Conservation (phyloP, 805 yeast genomes). For the Barnettozyma sp. region DNA sequence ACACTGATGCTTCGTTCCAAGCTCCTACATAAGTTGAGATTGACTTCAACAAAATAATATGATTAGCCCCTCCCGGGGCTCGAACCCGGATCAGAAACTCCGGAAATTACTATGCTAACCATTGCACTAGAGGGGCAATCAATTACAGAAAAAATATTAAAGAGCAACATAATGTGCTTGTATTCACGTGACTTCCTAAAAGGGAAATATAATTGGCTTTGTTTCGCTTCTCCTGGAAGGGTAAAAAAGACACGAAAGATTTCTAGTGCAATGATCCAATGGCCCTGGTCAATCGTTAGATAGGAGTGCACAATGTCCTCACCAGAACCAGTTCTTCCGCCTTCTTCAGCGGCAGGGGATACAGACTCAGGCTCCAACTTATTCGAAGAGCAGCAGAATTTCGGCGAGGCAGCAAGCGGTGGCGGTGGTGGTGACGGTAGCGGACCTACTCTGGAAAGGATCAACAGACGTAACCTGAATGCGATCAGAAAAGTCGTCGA, state of each 20-base stretch:
- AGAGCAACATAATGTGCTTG: no score
- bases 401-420: no score
- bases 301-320: slow-evolving; percentile 13
- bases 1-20: no score
- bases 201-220: slow-evolving; percentile 16
- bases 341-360: slow-evolving; percentile 19
- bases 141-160: background rate
- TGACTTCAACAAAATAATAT: slow-evolving; percentile 3
- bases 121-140: slow-evolving; percentile 45
- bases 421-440: slow-evolving; percentile 10
- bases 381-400: slow-evolving; percentile 13
- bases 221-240: slow-evolving; percentile 1
- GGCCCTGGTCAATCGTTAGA: background rate
- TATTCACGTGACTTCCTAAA: slow-evolving; percentile 12
- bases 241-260: no score
- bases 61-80: slow-evolving; percentile 44
- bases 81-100: slow-evolving; percentile 50
- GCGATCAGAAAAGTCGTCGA: slow-evolving; percentile 84
- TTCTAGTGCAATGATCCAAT: background rate
- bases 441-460: slow-evolving; percentile 21
- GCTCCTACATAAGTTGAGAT: background rate
- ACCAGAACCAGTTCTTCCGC: slow-evolving; percentile 17
- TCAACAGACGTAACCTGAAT: slow-evolving; percentile 51
- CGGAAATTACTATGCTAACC: slow-evolving; percentile 48
- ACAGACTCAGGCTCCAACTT: slow-evolving; percentile 19